Percentiles rank a stretch among this genome's conserved stretches.
Conservation (phyloP, 768 basidiomycete species). For the Kwoniella shandongensis region DNA sequence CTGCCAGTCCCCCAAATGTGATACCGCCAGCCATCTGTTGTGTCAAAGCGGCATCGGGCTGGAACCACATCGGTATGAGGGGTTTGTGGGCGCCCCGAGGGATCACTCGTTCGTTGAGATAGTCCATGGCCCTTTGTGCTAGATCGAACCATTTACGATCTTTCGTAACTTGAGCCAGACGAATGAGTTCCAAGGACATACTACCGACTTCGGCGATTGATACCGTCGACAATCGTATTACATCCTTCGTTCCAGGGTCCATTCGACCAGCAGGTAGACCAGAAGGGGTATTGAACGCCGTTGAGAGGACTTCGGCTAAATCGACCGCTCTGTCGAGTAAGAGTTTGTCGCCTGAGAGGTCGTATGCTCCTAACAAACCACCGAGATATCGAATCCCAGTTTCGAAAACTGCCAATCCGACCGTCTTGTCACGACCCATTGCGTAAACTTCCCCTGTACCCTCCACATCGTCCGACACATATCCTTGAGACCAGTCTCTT, state of each 20-base stretch:
- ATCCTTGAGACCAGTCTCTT: slow-evolving; percentile 43
- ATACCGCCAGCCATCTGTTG: slow-evolving; percentile 44
- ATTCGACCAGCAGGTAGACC: slow-evolving; percentile 53
- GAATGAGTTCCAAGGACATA: slow-evolving; percentile 55
- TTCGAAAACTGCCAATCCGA: slow-evolving; percentile 53
- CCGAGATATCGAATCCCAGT: slow-evolving; percentile 57
- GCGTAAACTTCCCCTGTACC: slow-evolving; percentile 14
- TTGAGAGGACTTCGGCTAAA: slow-evolving; percentile 52
- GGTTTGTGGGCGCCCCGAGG: slow-evolving; percentile 37
- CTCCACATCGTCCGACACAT: slow-evolving; percentile 16
- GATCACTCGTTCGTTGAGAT: slow-evolving; percentile 44
- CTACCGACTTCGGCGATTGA: slow-evolving; percentile 54
- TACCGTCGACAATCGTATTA: slow-evolving; percentile 28
- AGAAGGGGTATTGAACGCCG: slow-evolving; percentile 52
- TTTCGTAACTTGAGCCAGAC: slow-evolving; percentile 53
- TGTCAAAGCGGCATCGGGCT: slow-evolving; percentile 23
- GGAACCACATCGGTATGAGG: slow-evolving; percentile 50
- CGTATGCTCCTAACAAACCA: slow-evolving; percentile 55
- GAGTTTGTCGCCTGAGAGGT: slow-evolving; percentile 55
- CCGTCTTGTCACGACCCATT: slow-evolving; percentile 14
- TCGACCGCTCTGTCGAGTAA: slow-evolving; percentile 55
- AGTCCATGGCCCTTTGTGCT: slow-evolving; percentile 54
- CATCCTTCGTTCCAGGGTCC: slow-evolving; percentile 41
- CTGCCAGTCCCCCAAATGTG: slow-evolving; percentile 53
- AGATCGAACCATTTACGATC: slow-evolving; percentile 54